phyloP scores from a whole-genome alignment of 2,329 filamentous ascomycete genomes.

The Ambrosiella xylebori region DNA sequence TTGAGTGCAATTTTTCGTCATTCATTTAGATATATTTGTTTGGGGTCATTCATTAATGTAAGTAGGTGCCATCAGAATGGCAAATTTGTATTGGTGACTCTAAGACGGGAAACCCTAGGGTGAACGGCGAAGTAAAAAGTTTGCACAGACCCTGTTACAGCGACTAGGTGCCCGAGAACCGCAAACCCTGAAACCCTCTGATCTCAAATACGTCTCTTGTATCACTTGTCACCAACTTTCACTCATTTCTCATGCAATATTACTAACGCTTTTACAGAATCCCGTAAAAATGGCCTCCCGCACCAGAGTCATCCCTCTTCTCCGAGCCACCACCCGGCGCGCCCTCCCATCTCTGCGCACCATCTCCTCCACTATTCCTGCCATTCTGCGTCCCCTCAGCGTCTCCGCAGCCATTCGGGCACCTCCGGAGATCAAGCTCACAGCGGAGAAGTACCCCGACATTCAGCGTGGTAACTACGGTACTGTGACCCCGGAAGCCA shows the following conservation, averaged over 20 bases:
- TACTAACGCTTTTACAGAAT: neutral
- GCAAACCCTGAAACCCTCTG: no score
- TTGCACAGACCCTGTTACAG: neutral
- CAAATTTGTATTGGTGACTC: neutral
- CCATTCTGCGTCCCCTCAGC: neutral
- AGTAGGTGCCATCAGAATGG: neutral
- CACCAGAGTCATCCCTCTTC: conserved; percentile 4
- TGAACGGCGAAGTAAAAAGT: neutral
- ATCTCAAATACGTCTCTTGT: neutral
- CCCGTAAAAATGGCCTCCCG: conserved; percentile 8
- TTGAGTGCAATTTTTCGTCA: no score
- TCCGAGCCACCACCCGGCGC: conserved; percentile 4
- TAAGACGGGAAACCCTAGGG: neutral
- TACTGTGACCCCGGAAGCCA: conserved; percentile 58
- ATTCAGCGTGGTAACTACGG: conserved; percentile 70
- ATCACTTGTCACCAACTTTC: neutral
- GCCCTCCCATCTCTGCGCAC: neutral
- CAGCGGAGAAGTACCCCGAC: conserved; percentile 69
- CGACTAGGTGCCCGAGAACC: neutral
- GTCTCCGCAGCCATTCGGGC: neutral
- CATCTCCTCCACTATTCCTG: neutral
- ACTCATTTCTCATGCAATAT: neutral
- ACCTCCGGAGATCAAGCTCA: conserved; percentile 41
- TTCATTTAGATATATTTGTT: no score
- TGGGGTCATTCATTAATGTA: no score